Base-by-base conservation (phyloP, 164 flowering plant genomes). In the Dillenia suffruticosa region DNA sequence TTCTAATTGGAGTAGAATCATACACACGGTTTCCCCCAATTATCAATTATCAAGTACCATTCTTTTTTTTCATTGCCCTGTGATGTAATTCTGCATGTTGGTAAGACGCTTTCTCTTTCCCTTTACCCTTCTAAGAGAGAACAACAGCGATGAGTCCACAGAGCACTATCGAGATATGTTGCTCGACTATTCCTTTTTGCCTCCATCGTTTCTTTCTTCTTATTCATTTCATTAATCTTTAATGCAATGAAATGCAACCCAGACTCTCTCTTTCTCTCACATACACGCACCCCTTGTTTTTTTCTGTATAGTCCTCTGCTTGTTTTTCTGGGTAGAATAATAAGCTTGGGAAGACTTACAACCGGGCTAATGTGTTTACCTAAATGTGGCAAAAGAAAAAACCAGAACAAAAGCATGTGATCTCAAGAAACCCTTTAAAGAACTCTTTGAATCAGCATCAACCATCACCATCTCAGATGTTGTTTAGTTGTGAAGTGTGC, bases 401-500 rank as follows among this genome's bases (percentile, higher is more conserved):
- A n/a, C 63, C 74, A 2, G 63, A 63, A 64, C 76, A 68, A 68
- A 68, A 71, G 60, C 76, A 62, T 52, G 58, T 74, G 59, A 67
- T 70, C 65, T 72, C 57, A 9, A 65, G 70, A 67, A 80, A 75
- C 63, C 81, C 77, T 15, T 45, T 72, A 77, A 77, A 74, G 51
- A 80, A 63, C 66, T 65, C 73, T n/a, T n/a, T 65, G 48, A 68
- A 63, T 63, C 71, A 73, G 46, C 76, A 68, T 65, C 61, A 49
- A 32, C 57, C 54, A 46, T 22, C 77, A 19, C 22, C 53, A n/a
- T 49, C 65, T 6, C 56, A 63, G n/a, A 15, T 59, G 14, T n/a
- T n/a, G n/a, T 24, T 56, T 51, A 57, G 51, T 52, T 58, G 63
- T 49, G 62, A 54, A 44, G 67, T 63, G 50, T 62, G 69, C 11